Evolutionary conservation across 1,139 yeast species (phyloP).

Genomic region (Saccharomyces hybrid): DNA sequence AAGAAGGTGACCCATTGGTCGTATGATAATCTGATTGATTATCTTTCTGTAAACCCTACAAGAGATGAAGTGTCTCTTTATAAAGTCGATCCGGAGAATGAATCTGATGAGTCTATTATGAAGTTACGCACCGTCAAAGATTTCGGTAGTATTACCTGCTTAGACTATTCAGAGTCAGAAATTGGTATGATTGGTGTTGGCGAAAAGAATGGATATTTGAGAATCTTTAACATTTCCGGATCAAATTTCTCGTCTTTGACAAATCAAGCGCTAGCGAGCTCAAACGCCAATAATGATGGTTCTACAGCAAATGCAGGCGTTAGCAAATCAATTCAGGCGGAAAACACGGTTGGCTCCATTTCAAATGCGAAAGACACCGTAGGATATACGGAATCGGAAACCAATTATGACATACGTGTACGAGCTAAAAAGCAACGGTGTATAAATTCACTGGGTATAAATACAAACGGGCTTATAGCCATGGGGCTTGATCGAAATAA

Average conservation of each 20-base stretch:
- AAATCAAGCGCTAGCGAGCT: background rate
- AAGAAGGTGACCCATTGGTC: slow-evolving; percentile 30
- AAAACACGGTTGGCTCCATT: background rate
- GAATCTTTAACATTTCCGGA: slow-evolving; percentile 51
- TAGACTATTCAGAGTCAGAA: slow-evolving; percentile 52
- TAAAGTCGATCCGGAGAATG: slow-evolving; percentile 30
- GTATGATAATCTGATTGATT: slow-evolving; percentile 25
- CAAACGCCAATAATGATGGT: background rate
- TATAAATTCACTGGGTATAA: slow-evolving; percentile 69
- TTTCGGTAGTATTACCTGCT: slow-evolving; percentile 64
- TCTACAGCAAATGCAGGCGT: background rate
- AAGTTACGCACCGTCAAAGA: slow-evolving; percentile 52
- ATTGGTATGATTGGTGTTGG: slow-evolving; percentile 68
- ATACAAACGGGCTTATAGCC: slow-evolving; percentile 57
- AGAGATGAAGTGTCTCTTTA: slow-evolving; percentile 34
- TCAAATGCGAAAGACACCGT: slow-evolving; percentile 1
- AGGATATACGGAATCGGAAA: slow-evolving; percentile 13
- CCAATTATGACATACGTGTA: slow-evolving; percentile 29
- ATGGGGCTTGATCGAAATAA: slow-evolving; percentile 77
- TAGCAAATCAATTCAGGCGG: slow-evolving; percentile 4
- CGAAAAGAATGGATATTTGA: slow-evolving; percentile 60
- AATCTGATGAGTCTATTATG: slow-evolving; percentile 38
- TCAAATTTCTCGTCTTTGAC: background rate
- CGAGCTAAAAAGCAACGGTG: slow-evolving; percentile 65
- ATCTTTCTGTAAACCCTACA: slow-evolving; percentile 33